A percentile compares a stretch with the other conserved stretches of the same genome.
Conservation (phyloP, 345 rosid genomes). For the Brassica juncea region DNA sequence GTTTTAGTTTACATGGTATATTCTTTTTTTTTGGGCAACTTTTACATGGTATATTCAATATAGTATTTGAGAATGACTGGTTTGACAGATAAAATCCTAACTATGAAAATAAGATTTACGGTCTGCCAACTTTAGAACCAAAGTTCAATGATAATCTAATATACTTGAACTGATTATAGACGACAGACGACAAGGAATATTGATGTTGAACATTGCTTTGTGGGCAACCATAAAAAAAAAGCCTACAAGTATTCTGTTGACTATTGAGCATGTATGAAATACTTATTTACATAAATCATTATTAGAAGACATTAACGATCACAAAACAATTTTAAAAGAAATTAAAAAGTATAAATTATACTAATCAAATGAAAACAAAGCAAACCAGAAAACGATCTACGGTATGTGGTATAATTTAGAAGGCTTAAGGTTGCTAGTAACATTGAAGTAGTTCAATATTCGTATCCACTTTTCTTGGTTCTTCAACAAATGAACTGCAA, state of each 20-base stretch:
- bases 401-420: constrained; percentile 83
- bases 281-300: constrained; percentile 4
- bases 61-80: no score
- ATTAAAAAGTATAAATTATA: not conserved
- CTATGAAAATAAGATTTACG: not conserved
- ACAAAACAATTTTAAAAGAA: not conserved
- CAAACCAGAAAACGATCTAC: constrained; percentile 7
- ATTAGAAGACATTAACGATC: not conserved
- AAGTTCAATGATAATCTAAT: not conserved
- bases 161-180: not conserved
- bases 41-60: no score
- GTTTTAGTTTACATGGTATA: no score
- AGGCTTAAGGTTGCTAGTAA: constrained; percentile 68
- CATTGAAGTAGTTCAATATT: constrained; percentile 66
- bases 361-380: not conserved
- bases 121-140: not conserved
- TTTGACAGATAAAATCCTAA: not conserved
- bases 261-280: constrained; percentile 9
- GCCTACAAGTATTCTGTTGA: not conserved
- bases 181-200: not conserved
- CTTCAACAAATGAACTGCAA: constrained; percentile 80
- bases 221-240: constrained; percentile 7
- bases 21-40: no score
- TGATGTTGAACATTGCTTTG: not conserved
- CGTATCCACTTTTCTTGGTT: constrained; percentile 76